A percentile compares a stretch with the other conserved stretches of the same genome.
Evolutionary conservation across 768 basidiomycete genomes (phyloP).

Genomic region (Hericium coralloides): DNA sequence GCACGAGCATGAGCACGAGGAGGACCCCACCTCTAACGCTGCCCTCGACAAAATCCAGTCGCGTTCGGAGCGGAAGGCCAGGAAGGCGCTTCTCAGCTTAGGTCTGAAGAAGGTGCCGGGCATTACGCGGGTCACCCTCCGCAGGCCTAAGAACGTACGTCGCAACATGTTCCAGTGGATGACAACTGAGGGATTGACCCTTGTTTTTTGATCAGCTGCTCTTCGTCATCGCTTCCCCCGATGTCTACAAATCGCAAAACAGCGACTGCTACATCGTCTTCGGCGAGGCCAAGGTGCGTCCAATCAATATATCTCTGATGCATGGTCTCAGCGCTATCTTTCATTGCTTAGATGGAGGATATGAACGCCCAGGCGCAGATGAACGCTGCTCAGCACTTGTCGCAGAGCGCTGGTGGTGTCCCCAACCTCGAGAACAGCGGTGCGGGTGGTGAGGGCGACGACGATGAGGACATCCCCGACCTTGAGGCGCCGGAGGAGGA

Average conservation of each 20-base stretch:
- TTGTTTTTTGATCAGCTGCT: slow-evolving; percentile 45
- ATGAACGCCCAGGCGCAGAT: slow-evolving; percentile 76
- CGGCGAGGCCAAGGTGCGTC: slow-evolving; percentile 83
- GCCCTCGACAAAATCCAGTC: slow-evolving; percentile 92
- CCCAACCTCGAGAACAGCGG: slow-evolving; percentile 42
- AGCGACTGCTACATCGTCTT: slow-evolving; percentile 99
- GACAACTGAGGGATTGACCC: background rate
- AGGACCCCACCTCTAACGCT: slow-evolving; percentile 77
- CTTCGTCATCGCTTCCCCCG: slow-evolving; percentile 87
- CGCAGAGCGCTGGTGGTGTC: slow-evolving; percentile 38
- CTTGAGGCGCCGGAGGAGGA: slow-evolving; percentile 78
- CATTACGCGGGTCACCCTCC: slow-evolving; percentile 91
- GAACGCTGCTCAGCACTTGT: slow-evolving; percentile 73
- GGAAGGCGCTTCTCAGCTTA: slow-evolving; percentile 85
- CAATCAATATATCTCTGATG: background rate
- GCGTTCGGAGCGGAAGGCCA: slow-evolving; percentile 88
- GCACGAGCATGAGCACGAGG: slow-evolving; percentile 50
- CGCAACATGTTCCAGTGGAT: background rate
- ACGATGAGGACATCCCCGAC: slow-evolving; percentile 72
- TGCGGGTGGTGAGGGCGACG: slow-evolving; percentile 50
- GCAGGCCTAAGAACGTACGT: slow-evolving; percentile 89
- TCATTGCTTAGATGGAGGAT: slow-evolving; percentile 60
- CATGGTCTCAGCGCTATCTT: background rate
- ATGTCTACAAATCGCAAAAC: slow-evolving; percentile 96
- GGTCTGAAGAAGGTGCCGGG: slow-evolving; percentile 89